phyloP scores from a whole-genome alignment of 352 stramenopile species.

The Globisporangium carolinianum region DNA sequence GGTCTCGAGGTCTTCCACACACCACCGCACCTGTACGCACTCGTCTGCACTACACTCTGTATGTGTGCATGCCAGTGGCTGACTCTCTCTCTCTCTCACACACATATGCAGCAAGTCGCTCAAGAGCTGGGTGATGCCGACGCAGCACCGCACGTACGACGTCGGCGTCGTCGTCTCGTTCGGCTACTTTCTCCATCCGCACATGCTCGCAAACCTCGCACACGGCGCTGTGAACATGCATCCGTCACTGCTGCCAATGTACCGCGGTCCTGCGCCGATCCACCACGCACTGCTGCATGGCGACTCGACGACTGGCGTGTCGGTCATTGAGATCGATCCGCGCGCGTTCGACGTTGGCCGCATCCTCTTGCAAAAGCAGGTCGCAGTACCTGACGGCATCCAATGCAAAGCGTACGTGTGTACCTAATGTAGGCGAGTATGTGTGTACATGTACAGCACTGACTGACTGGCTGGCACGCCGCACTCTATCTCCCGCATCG shows the following conservation, averaged over 20 bases:
- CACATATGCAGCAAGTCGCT: slow-evolving; percentile 50
- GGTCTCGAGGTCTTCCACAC: slow-evolving; percentile 59
- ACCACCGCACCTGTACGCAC: slow-evolving; percentile 46
- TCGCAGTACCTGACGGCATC: slow-evolving; percentile 38
- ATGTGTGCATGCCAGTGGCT: too few relatives aligned
- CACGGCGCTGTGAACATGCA: slow-evolving; percentile 87
- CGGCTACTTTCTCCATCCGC: slow-evolving; percentile 77
- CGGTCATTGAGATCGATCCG: slow-evolving; percentile 84
- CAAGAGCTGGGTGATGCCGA: slow-evolving; percentile 62
- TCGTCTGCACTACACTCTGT: background rate
- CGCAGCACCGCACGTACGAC: slow-evolving; percentile 37
- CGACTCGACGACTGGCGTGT: slow-evolving; percentile 67
- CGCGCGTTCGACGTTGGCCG: slow-evolving; percentile 77
- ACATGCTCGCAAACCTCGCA: slow-evolving; percentile 58
- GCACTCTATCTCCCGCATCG: too few relatives aligned
- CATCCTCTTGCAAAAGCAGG: slow-evolving; percentile 50
- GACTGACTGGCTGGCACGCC: too few relatives aligned
- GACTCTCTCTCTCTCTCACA: too few relatives aligned
- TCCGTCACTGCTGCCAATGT: slow-evolving; percentile 80
- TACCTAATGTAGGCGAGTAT: too few relatives aligned
- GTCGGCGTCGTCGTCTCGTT: slow-evolving; percentile 88
- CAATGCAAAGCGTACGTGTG: slow-evolving; percentile 39
- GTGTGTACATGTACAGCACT: too few relatives aligned
- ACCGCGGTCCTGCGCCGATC: slow-evolving; percentile 79
- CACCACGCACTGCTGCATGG: slow-evolving; percentile 82